Conservation (phyloP, 345 rosid species). For the Trapa bicornis region DNA sequence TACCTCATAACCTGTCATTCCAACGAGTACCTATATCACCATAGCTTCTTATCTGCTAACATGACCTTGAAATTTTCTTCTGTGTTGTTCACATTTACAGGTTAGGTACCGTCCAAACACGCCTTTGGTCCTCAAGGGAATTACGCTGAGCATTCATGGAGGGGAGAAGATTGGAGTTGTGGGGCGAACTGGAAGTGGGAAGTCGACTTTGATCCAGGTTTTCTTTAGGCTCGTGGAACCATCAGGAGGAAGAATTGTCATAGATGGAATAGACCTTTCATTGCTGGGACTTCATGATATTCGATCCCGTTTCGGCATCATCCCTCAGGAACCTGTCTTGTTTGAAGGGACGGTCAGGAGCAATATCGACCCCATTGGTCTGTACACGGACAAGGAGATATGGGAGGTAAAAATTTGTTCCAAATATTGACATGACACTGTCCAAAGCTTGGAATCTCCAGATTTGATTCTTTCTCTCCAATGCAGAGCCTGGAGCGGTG, state of each 20-base stretch:
- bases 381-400: constrained; percentile 69
- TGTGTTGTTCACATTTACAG: constrained; percentile 17
- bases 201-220: constrained; percentile 83
- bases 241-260: constrained; percentile 57
- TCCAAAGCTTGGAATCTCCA: not conserved
- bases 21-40: not conserved
- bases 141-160: constrained; percentile 56
- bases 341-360: constrained; percentile 95
- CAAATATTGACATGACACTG: not conserved
- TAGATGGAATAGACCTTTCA: constrained; percentile 74
- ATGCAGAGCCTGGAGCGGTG: constrained; percentile 75
- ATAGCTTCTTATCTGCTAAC: not conserved
- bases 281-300: constrained; percentile 78
- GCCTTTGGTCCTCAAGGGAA: constrained; percentile 79
- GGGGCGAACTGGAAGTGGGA: constrained; percentile 95
- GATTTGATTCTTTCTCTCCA: not conserved
- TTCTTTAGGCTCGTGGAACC: constrained; percentile 90
- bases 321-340: constrained; percentile 93
- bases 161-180: constrained; percentile 90
- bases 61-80: not conserved
- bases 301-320: constrained; percentile 84
- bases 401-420: constrained; percentile 47
- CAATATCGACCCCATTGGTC: constrained; percentile 77
- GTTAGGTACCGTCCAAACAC: constrained; percentile 83
- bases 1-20: not conserved